Evolutionary conservation across 495 filamentous ascomycete species (phyloP).

Genomic region (Lasiosphaeria ovina): DNA sequence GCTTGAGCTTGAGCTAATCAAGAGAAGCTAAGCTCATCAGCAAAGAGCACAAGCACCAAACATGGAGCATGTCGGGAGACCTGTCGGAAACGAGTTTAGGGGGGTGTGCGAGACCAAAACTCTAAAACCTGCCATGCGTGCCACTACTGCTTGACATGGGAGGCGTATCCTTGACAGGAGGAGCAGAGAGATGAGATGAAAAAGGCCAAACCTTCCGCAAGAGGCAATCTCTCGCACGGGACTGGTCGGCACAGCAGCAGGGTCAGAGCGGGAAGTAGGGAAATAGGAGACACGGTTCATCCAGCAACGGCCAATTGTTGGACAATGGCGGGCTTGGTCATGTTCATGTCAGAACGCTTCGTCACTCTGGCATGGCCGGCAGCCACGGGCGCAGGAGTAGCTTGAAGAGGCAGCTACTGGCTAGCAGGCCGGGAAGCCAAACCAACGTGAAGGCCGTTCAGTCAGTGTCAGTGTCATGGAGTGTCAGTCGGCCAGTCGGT

Average conservation of each 20-base stretch:
- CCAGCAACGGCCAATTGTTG: slow-evolving; percentile 21
- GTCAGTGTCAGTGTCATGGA: too few species aligned
- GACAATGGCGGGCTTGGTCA: slow-evolving; percentile 32
- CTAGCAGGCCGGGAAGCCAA: slow-evolving; percentile 5
- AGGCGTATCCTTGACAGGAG: slow-evolving; percentile 24
- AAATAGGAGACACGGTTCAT: slow-evolving; percentile 18
- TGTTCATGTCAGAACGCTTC: slow-evolving; percentile 31
- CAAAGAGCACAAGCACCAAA: slow-evolving; percentile 14
- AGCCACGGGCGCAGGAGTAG: background rate
- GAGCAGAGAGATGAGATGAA: slow-evolving; percentile 27
- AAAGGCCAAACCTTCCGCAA: slow-evolving; percentile 36
- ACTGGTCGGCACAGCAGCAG: slow-evolving; percentile 28
- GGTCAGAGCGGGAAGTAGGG: slow-evolving; percentile 25
- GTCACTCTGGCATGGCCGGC: background rate
- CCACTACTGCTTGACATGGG: slow-evolving; percentile 24
- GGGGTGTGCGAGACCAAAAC: slow-evolving; percentile 25
- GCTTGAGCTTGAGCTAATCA: slow-evolving; percentile 15
- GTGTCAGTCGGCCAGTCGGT: too few species aligned
- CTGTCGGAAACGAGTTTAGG: slow-evolving; percentile 32
- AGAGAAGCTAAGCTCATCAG: slow-evolving; percentile 22
- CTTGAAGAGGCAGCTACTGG: slow-evolving; percentile 27
- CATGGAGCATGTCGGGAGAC: slow-evolving; percentile 26
- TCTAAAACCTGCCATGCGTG: slow-evolving; percentile 26
- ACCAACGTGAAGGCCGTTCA: background rate
- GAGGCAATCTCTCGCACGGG: slow-evolving; percentile 31